Conservation (phyloP, 2,329 filamentous ascomycete genomes). For the Exophiala spinifera region DNA sequence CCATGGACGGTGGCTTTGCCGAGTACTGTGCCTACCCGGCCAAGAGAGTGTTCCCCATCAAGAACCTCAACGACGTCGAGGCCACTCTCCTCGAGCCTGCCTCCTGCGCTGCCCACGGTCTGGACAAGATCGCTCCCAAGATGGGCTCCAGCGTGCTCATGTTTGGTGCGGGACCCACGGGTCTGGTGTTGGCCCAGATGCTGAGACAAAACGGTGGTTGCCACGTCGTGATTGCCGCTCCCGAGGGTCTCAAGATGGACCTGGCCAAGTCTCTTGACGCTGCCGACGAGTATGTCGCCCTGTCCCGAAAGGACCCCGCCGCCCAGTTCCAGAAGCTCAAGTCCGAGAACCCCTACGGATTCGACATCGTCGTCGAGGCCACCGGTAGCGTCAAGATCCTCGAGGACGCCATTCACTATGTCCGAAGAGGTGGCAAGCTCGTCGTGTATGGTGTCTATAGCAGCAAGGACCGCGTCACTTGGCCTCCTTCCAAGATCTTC, state of each 20-base stretch:
- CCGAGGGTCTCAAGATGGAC: slow-evolving; percentile 67
- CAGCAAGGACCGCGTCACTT: slow-evolving; percentile 60
- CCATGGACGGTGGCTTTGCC: slow-evolving; percentile 67
- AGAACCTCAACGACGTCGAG: slow-evolving; percentile 65
- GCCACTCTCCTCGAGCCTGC: slow-evolving; percentile 68
- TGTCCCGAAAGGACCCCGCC: slow-evolving; percentile 50
- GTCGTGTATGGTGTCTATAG: slow-evolving; percentile 71
- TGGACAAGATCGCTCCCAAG: slow-evolving; percentile 55
- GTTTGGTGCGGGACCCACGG: slow-evolving; percentile 66
- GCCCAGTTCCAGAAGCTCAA: slow-evolving; percentile 62
- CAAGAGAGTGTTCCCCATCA: slow-evolving; percentile 61
- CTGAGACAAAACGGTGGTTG: slow-evolving; percentile 65
- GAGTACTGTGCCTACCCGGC: slow-evolving; percentile 58
- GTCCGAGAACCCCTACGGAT: slow-evolving; percentile 66
- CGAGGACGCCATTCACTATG: slow-evolving; percentile 68
- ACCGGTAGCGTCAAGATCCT: slow-evolving; percentile 67
- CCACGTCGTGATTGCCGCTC: slow-evolving; percentile 67
- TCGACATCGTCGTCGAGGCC: slow-evolving; percentile 70
- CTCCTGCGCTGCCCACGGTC: slow-evolving; percentile 63
- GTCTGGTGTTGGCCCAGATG: slow-evolving; percentile 62
- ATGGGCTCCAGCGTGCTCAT: slow-evolving; percentile 63
- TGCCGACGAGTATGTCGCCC: slow-evolving; percentile 48
- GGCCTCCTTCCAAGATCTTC: slow-evolving; percentile 69
- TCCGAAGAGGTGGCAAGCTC: slow-evolving; percentile 67
- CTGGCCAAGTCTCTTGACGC: slow-evolving; percentile 53